Conservation (phyloP, 2,329 filamentous ascomycete genomes). For the Ceratocystiopsis minuta region DNA sequence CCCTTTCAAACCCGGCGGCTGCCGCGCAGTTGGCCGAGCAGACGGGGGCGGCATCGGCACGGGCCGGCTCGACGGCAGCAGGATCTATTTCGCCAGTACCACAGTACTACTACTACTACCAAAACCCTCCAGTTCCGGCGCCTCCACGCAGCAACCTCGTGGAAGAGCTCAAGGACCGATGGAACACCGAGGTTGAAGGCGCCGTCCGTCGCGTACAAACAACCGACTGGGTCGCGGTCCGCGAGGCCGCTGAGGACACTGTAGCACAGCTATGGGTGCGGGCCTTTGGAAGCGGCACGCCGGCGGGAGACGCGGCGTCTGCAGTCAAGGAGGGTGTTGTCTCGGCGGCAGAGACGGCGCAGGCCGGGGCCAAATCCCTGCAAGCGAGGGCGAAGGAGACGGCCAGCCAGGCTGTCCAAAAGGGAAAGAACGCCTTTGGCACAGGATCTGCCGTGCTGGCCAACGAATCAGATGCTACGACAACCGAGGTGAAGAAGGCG, state of each 20-base stretch:
- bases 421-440: slow-evolving; percentile 18
- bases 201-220: slow-evolving; percentile 48
- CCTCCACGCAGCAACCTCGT: slow-evolving; percentile 33
- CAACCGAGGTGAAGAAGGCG: slow-evolving; percentile 24
- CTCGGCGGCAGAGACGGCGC: slow-evolving; percentile 13
- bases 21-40: slow-evolving; percentile 12
- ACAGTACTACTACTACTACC: slow-evolving; percentile 3
- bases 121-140: slow-evolving; percentile 13
- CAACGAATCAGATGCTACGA: neutral
- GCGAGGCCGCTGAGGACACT: slow-evolving; percentile 36
- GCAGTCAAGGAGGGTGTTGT: slow-evolving; percentile 9
- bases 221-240: slow-evolving; percentile 45
- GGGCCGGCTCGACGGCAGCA: slow-evolving; percentile 1
- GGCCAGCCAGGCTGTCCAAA: slow-evolving; percentile 24
- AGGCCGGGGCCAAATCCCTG: slow-evolving; percentile 3
- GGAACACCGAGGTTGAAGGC: slow-evolving; percentile 57
- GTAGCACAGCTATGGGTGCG: slow-evolving; percentile 26
- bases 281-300: slow-evolving; percentile 18
- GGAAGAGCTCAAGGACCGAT: slow-evolving; percentile 56
- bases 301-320: slow-evolving; percentile 12
- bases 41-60: slow-evolving; percentile 11
- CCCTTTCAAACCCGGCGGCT: slow-evolving; percentile 21
- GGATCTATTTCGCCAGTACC: neutral
- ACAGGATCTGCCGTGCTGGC: neutral
- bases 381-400: slow-evolving; percentile 16